A percentile compares a stretch with the other conserved stretches of the same genome.
These are phyloP conservation scores for Pugionium dolabratum DNA, from an alignment of 345 rosid genomes.

Conservation along the genomic window DNA sequence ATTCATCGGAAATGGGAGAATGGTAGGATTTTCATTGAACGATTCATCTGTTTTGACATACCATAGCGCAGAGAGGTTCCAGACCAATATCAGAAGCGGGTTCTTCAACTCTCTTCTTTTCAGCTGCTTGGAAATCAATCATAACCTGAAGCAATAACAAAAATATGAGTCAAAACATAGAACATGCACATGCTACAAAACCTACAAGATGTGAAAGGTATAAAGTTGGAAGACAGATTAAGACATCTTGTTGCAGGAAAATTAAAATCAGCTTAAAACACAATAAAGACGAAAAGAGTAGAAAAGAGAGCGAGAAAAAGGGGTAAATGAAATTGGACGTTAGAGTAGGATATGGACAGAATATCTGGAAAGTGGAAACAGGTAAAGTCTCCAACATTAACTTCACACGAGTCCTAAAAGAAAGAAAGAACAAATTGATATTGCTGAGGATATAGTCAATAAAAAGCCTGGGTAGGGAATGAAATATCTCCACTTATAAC, in stretches of 20 bases:
- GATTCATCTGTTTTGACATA: constrained; percentile 44
- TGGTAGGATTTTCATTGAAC: neutral
- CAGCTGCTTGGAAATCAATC: constrained; percentile 99
- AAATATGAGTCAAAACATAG: constrained; percentile 20
- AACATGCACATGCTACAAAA: constrained; percentile 6
- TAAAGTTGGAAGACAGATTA: neutral
- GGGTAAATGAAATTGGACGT: constrained; percentile 1
- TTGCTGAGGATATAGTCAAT: constrained; percentile 1
- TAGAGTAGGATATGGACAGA: neutral
- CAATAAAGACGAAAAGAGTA: constrained; percentile 5
- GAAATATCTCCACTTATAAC: constrained; percentile 6
- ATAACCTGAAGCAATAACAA: constrained; percentile 64
- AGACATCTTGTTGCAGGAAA: neutral
- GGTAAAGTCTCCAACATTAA: constrained; percentile 10
- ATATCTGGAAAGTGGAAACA: neutral
- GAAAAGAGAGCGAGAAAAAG: neutral
- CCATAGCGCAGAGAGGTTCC: constrained; percentile 98
- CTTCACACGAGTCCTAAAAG: constrained; percentile 6
- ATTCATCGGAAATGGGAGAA: constrained; percentile 6
- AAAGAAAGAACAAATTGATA: constrained; percentile 7
- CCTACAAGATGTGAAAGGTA: constrained; percentile 1
- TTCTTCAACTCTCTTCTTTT: constrained; percentile 81
- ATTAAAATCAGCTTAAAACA: constrained; percentile 1
- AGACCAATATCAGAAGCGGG: constrained; percentile 92
- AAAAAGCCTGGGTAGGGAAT: constrained; percentile 1